phyloP scores from a whole-genome alignment of 2,329 filamentous ascomycete species.

The Mariannaea sp. region DNA sequence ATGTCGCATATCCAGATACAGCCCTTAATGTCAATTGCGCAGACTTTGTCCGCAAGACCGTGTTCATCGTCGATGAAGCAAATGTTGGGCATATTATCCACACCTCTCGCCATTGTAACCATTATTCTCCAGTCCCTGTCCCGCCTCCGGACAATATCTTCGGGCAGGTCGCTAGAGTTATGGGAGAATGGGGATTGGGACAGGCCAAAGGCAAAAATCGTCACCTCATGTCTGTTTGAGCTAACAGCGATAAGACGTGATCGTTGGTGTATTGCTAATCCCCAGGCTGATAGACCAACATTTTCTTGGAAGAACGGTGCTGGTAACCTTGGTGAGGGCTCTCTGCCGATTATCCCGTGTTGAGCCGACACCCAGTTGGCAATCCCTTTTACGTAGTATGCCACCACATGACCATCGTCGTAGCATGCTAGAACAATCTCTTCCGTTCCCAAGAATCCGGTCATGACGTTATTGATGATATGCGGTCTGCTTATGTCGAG shows the following conservation, averaged over 20 bases:
- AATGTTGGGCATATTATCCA: constrained; percentile 59
- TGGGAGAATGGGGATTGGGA: constrained; percentile 13
- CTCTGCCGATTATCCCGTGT: constrained; percentile 5
- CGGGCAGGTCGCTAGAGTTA: constrained; percentile 6
- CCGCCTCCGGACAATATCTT: constrained; percentile 45
- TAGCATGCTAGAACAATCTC: constrained; percentile 71
- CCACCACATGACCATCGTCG: constrained; percentile 77
- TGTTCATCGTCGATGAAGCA: constrained; percentile 52
- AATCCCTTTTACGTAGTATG: constrained; percentile 66
- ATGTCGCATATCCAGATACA: constrained; percentile 57
- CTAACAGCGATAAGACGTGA: constrained; percentile 87
- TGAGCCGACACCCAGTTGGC: constrained; percentile 48
- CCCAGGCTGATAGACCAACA: constrained; percentile 84
- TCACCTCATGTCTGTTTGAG: constrained; percentile 68
- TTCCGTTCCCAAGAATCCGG: constrained; percentile 69
- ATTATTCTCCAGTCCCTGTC: constrained; percentile 57
- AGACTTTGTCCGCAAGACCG: constrained; percentile 55
- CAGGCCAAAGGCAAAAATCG: constrained; percentile 57
- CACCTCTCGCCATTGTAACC: constrained; percentile 46
- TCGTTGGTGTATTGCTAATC: constrained; percentile 77
- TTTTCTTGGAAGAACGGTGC: constrained; percentile 73
- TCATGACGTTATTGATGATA: constrained; percentile 69
- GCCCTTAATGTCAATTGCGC: constrained; percentile 57
- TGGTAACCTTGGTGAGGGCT: constrained; percentile 25
- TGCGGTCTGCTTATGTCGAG: constrained; percentile 60